Base-by-base conservation (phyloP, 2,329 filamentous ascomycete genomes). In the Emydomyces testavorans region DNA sequence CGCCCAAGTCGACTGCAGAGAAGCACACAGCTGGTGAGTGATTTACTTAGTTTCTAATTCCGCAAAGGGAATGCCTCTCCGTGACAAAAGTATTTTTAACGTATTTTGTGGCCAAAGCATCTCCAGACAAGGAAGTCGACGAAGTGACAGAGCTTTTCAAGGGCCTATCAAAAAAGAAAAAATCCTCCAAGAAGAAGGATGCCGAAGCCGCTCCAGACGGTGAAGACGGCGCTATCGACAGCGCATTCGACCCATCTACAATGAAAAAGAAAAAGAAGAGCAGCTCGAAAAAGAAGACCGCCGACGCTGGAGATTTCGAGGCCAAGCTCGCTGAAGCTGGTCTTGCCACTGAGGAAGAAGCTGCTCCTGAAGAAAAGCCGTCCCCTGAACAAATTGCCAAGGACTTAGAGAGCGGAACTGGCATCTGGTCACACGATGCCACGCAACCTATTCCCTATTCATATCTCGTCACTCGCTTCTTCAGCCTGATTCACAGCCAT, bases 191-290 rank as follows among this genome's bases (percentile, higher is more conserved):
- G 67, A 64, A 73, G 50, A 77, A 79, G 64, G 77, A 81, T 57
- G 68, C 68, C 34, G 65, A 56, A 51, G 71, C 70, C 41, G 72
- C 69, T 34, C 75, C 68, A 47, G 71, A 65, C 49, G 75, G 76
- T 20, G 76, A 69, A 32, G 66, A 67, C 23, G 65, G 67, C 15
- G 66, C 70, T 46, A 68, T 71, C 23, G 75, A 74, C 37, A 75
- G 72, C 52, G 78, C 80, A 58, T 80, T 84, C 57, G 80, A 87
- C 64, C 69, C 74, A 32, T 73, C 73, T 41, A 73, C 81, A 55
- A 76, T 92, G 62, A 80, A 81, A 67, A 96, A 95, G 75, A 95
- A 94, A 74, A 89, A 83, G 72, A 84, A 83, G 77, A 83, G 82
- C 58, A 65, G 64, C 66, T 67, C 70, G 60, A 71, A 71, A 56